These are phyloP conservation scores for Colletotrichum sansevieriae DNA, from an alignment of 2,329 filamentous ascomycete genomes.

Conservation along the genomic window DNA sequence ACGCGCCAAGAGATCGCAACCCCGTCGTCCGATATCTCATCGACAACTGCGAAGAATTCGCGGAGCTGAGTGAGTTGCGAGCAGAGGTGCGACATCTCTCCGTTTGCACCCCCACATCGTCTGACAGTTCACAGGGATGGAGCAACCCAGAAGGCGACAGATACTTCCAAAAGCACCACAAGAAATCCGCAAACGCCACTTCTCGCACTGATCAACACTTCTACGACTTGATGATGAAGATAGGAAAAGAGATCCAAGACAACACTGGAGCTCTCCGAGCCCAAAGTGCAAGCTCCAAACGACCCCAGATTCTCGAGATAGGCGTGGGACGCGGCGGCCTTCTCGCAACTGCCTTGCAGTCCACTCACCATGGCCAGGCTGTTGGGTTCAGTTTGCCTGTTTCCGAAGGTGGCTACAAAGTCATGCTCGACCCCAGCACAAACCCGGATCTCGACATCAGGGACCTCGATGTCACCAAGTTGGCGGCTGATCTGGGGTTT, in stretches of 20 bases:
- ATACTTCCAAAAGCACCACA: constrained; percentile 57
- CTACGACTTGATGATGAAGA: constrained; percentile 57
- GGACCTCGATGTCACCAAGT: too few relatives aligned
- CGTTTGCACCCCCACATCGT: too few relatives aligned
- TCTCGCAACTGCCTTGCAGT: too few relatives aligned
- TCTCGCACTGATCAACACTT: constrained; percentile 47
- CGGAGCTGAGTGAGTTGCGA: not conserved
- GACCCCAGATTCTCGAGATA: too few relatives aligned
- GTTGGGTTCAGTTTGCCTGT: too few relatives aligned
- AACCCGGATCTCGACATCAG: too few relatives aligned
- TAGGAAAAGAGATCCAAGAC: constrained; percentile 57
- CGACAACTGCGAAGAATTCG: not conserved
- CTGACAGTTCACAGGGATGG: constrained; percentile 55
- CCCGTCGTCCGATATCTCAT: not conserved
- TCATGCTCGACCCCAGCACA: too few relatives aligned
- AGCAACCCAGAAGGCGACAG: constrained; percentile 56
- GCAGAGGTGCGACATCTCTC: not conserved
- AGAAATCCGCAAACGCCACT: constrained; percentile 51
- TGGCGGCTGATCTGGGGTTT: too few relatives aligned
- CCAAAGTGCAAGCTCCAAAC: not conserved
- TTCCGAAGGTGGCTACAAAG: too few relatives aligned
- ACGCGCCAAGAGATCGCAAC: too few relatives aligned
- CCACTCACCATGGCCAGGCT: too few relatives aligned
- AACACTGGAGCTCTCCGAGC: constrained; percentile 50
- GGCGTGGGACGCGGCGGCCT: too few relatives aligned